These are phyloP conservation scores for Babesia caballi DNA, from an alignment of 169 alveolate genomes.

Conservation along the genomic window DNA sequence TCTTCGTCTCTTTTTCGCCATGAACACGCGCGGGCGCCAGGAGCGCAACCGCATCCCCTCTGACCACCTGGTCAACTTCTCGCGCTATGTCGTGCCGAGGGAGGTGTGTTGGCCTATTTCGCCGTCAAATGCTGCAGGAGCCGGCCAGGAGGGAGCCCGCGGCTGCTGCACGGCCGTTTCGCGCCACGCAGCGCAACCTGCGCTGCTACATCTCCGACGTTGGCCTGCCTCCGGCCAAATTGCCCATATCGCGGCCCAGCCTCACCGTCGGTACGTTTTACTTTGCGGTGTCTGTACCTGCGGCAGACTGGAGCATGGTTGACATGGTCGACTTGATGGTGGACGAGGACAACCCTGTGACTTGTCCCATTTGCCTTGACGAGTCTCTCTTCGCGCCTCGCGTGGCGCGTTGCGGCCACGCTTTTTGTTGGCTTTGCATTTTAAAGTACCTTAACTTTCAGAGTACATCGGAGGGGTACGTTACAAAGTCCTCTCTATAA, in stretches of 20 bases:
- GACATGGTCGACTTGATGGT: slow-evolving; percentile 63
- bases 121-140: neutral
- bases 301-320: slow-evolving; percentile 58
- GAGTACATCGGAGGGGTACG: slow-evolving; percentile 38
- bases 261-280: slow-evolving; percentile 12
- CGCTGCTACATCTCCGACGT: slow-evolving; percentile 37
- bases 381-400: slow-evolving; percentile 60
- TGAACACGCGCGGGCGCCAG: slow-evolving; percentile 25
- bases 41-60: slow-evolving; percentile 34
- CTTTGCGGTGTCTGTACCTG: neutral
- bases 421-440: slow-evolving; percentile 66
- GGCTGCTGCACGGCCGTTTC: neutral
- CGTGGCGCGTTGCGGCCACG: slow-evolving; percentile 65
- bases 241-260: slow-evolving; percentile 24
- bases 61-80: slow-evolving; percentile 22
- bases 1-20: neutral
- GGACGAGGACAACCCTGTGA: slow-evolving; percentile 54
- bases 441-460: slow-evolving; percentile 62
- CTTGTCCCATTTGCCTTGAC: slow-evolving; percentile 70
- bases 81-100: slow-evolving; percentile 20
- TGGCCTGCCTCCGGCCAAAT: slow-evolving; percentile 4
- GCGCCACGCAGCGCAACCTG: slow-evolving; percentile 31
- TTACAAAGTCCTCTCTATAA: slow-evolving; percentile 27
- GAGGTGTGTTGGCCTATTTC: neutral
- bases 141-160: slow-evolving; percentile 5